A percentile compares a stretch with the other conserved stretches of the same genome.
phyloP scores from a whole-genome alignment of 108 stramenopile genomes.

The Pseudonitzschia multiseries region DNA sequence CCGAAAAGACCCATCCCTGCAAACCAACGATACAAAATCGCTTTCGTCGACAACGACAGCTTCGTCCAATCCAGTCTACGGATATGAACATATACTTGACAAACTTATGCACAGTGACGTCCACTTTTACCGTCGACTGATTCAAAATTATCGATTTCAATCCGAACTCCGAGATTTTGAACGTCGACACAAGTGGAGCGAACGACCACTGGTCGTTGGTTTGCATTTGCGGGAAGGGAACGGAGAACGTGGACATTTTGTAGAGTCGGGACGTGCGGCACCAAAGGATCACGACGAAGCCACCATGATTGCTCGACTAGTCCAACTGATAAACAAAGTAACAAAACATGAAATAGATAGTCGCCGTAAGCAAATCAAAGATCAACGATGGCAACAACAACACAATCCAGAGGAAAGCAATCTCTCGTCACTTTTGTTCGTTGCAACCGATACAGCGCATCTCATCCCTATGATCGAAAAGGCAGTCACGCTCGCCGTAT shows the following conservation, averaged over 20 bases:
- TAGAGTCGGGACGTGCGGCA: conserved; percentile 30
- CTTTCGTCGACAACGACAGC: background rate
- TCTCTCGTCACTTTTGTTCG: conserved; percentile 41
- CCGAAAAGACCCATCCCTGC: background rate
- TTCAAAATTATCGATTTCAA: conserved; percentile 28
- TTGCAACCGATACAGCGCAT: conserved; percentile 53
- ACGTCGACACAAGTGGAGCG: conserved; percentile 32
- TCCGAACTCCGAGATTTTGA: conserved; percentile 25
- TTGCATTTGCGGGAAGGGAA: conserved; percentile 54
- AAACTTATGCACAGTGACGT: conserved; percentile 40
- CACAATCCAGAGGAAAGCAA: background rate
- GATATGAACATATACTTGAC: conserved; percentile 10
- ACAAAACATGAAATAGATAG: background rate
- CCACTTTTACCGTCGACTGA: conserved; percentile 35
- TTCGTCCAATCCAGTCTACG: background rate
- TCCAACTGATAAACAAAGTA: background rate
- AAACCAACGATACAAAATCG: background rate
- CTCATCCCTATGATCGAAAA: conserved; percentile 36
- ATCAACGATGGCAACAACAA: background rate
- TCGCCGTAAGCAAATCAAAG: background rate
- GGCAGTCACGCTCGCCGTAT: conserved; percentile 13
- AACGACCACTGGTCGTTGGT: conserved; percentile 44
- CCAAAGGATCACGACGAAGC: conserved; percentile 10
- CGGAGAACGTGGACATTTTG: conserved; percentile 48
- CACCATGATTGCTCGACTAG: conserved; percentile 25